A percentile compares a stretch with the other conserved stretches of the same genome.
Evolutionary conservation across 2,329 filamentous ascomycete species (phyloP).

Genomic region (Emmonsiellopsis sp.): DNA sequence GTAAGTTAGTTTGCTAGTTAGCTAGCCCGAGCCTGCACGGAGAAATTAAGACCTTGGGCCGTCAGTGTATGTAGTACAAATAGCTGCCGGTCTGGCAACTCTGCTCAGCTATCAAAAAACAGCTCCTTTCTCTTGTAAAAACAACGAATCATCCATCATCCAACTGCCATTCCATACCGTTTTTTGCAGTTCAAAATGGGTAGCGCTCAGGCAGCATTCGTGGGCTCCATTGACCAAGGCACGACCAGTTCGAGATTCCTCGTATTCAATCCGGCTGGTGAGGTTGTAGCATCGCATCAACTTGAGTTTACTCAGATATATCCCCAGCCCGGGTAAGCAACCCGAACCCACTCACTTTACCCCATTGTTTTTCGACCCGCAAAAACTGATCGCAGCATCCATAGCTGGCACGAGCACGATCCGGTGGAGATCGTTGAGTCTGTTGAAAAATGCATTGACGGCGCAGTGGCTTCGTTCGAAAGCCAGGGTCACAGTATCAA

Average conservation of each 20-base stretch:
- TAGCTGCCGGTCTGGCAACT: background rate
- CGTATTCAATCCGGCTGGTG: constrained; percentile 73
- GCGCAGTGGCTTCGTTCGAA: constrained; percentile 63
- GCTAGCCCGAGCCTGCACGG: background rate
- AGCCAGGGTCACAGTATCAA: constrained; percentile 57
- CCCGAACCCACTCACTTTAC: background rate
- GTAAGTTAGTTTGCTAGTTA: background rate
- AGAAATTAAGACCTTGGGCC: background rate
- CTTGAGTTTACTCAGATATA: constrained; percentile 81
- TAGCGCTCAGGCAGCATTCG: constrained; percentile 41
- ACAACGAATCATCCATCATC: background rate
- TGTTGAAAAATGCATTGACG: constrained; percentile 71
- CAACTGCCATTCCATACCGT: background rate
- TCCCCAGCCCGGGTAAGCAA: constrained; percentile 71
- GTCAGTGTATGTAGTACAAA: background rate
- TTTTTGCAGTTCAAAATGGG: background rate
- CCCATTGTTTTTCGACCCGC: background rate
- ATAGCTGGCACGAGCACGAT: constrained; percentile 84
- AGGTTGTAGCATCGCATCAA: constrained; percentile 74
- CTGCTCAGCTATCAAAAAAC: background rate
- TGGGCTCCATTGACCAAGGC: constrained; percentile 84
- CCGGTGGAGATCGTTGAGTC: constrained; percentile 66
- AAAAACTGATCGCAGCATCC: background rate
- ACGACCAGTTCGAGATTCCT: constrained; percentile 85
- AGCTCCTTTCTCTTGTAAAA: background rate